phyloP scores from a whole-genome alignment of 2,329 filamentous ascomycete species.

The Scytalidium sp. region DNA sequence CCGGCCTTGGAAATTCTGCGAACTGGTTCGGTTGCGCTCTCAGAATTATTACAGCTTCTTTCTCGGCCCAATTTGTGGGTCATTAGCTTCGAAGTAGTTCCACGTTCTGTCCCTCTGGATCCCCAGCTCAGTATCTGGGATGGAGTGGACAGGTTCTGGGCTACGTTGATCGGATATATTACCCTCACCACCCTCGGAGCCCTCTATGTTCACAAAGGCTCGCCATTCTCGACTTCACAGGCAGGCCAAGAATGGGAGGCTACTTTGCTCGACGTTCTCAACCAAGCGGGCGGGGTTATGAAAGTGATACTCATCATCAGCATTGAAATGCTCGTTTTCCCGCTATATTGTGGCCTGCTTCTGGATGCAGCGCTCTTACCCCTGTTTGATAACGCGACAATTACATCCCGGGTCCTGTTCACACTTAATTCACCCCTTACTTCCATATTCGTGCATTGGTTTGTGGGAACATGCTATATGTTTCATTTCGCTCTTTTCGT shows the following conservation, averaged over 20 bases:
- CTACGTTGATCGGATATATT: slow-evolving; percentile 77
- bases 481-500: slow-evolving; percentile 99
- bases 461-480: slow-evolving; percentile 98
- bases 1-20: slow-evolving; percentile 3
- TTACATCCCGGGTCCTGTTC: slow-evolving; percentile 76
- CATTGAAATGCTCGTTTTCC: slow-evolving; percentile 98
- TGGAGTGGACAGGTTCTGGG: slow-evolving; percentile 61
- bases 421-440: slow-evolving; percentile 78
- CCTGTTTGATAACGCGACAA: slow-evolving; percentile 77
- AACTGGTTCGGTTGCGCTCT: slow-evolving; percentile 14
- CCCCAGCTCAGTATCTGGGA: slow-evolving; percentile 66
- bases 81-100: slow-evolving; percentile 48
- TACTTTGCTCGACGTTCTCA: slow-evolving; percentile 74
- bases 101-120: slow-evolving; percentile 37
- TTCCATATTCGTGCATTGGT: slow-evolving; percentile 97
- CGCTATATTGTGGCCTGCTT: slow-evolving; percentile 89
- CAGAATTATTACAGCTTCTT: slow-evolving; percentile 31
- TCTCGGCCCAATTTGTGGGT: slow-evolving; percentile 55
- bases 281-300: slow-evolving; percentile 93
- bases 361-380: slow-evolving; percentile 87
- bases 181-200: slow-evolving; percentile 72
- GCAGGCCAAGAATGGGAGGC: slow-evolving; percentile 67
- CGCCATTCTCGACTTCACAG: slow-evolving; percentile 59
- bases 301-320: slow-evolving; percentile 98
- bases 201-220: slow-evolving; percentile 73